Conservation (phyloP, 345 rosid species). For the Aurinia saxatilis region DNA sequence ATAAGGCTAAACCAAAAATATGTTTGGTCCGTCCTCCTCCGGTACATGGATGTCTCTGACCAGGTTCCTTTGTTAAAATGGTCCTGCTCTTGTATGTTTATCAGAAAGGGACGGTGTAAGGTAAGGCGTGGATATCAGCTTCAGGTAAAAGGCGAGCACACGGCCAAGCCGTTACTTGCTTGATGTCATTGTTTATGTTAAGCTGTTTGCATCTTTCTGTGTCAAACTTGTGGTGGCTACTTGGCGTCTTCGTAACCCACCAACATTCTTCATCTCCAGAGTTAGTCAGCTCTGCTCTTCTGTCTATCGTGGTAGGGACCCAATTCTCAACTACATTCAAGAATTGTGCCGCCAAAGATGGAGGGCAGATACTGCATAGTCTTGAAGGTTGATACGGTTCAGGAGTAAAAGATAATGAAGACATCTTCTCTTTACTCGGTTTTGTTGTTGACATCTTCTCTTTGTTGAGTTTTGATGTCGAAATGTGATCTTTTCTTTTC, state of each 20-base stretch:
- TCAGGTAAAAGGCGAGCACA: slow-evolving; percentile 36
- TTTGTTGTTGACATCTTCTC: background rate
- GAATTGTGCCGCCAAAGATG: slow-evolving; percentile 26
- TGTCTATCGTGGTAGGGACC: slow-evolving; percentile 30
- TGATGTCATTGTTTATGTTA: slow-evolving; percentile 5
- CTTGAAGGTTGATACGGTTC: background rate
- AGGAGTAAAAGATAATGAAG: background rate
- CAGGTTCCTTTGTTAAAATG: slow-evolving; percentile 14
- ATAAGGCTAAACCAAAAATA: slow-evolving; percentile 15
- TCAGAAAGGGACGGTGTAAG: slow-evolving; percentile 62
- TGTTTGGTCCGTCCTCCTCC: background rate
- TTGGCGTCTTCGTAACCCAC: slow-evolving; percentile 21
- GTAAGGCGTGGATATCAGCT: slow-evolving; percentile 49
- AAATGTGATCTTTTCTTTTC: background rate
- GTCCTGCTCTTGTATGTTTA: background rate
- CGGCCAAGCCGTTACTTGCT: slow-evolving; percentile 29
- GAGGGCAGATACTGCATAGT: slow-evolving; percentile 30
- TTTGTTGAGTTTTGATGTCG: background rate
- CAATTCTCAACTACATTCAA: slow-evolving; percentile 44
- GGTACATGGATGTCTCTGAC: slow-evolving; percentile 6
- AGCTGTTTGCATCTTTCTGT: slow-evolving; percentile 19
- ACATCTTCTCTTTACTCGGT: slow-evolving; percentile 9
- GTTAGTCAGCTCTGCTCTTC: slow-evolving; percentile 10
- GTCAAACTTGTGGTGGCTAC: background rate
- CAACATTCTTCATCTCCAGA: slow-evolving; percentile 48